A percentile compares a stretch with the other conserved stretches of the same genome.
phyloP scores from a whole-genome alignment of 2,329 filamentous ascomycete genomes.

The Colletotrichum graminicola region DNA sequence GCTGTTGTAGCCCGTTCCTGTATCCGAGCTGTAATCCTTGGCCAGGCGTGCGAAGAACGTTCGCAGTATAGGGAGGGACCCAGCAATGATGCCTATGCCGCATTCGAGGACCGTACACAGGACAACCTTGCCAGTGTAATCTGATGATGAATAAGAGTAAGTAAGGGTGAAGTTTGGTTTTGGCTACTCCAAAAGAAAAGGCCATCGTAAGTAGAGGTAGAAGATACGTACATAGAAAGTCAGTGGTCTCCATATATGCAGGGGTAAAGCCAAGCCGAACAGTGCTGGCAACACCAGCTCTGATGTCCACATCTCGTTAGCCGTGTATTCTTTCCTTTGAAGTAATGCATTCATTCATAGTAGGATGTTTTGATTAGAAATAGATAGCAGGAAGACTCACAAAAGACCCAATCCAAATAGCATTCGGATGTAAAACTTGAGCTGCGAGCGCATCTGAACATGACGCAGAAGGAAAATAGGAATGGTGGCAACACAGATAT shows the following conservation, averaged over 20 bases:
- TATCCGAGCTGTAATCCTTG: conserved; percentile 6
- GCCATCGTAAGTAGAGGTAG: too few species aligned
- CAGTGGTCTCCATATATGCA: conserved; percentile 17
- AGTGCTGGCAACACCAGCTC: conserved; percentile 25
- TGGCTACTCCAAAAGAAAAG: too few species aligned
- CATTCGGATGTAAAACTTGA: conserved; percentile 44
- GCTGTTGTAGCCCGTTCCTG: background rate
- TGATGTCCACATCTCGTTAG: background rate
- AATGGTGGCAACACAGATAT: conserved; percentile 46
- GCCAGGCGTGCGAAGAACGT: conserved; percentile 37
- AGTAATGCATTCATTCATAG: background rate
- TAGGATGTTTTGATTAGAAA: background rate
- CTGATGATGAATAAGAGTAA: background rate
- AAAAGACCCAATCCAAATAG: conserved; percentile 45
- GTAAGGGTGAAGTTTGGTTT: background rate
- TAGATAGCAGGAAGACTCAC: conserved; percentile 18
- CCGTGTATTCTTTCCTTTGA: background rate
- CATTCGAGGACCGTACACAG: conserved; percentile 46
- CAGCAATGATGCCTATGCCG: conserved; percentile 45
- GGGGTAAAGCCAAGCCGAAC: background rate
- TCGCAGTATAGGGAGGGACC: conserved; percentile 46
- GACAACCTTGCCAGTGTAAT: conserved; percentile 43
- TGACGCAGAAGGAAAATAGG: conserved; percentile 47
- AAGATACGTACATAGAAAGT: background rate
- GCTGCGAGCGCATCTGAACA: conserved; percentile 45